Evolutionary conservation across 2,329 filamentous ascomycete species (phyloP), one percentile per base, ranked within the genome.

Genomic region (Botrytis squamosa): DNA sequence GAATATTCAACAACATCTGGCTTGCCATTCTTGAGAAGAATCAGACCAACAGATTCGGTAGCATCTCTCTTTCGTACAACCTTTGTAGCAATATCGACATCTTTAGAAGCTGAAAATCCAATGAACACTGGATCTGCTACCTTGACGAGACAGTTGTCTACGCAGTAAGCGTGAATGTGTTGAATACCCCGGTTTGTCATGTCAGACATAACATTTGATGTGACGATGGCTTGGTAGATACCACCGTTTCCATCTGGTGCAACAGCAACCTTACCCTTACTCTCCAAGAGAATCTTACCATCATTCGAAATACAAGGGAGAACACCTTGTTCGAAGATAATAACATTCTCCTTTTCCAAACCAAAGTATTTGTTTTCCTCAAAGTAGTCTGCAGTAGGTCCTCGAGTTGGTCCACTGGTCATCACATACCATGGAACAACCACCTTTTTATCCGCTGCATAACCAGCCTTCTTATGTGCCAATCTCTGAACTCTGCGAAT

Each of bases 1-100:
- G 94, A 97, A 87, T 99, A 99, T 85, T 99, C 96, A 71, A 99
- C 95, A 5, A 99, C 96, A 81, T 97, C 96, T 57, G 96, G 96
- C 85, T 93, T 94, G 83, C 95, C 95, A 83, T 98, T 97, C 89
- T 97, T 97, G 81, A 92, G 91, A 73, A 99, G 85, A 80, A 99
- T 98, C 75, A 99, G 87, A 64, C 96, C 96, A 55, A 99, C 96
- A 1, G 94, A 94, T 86, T 99, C 96, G 81, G 94, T 97, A 71
- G 96, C 95, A 82, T 95, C 93, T 80, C 96, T 94, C 90, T 99
- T 99, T 79, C 96, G 93, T 75, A 99, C 96, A n/a, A 98, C 96
- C 87, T 99, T 99, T 79, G 96, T 99, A 46, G 95, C 95, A 80
- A 99, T 97, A 84, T 97, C 94, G 79, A 98, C 95, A 75, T 94